Evolutionary conservation across 805 yeast genomes (phyloP).

Genomic region (Ascoidea rubescens): DNA sequence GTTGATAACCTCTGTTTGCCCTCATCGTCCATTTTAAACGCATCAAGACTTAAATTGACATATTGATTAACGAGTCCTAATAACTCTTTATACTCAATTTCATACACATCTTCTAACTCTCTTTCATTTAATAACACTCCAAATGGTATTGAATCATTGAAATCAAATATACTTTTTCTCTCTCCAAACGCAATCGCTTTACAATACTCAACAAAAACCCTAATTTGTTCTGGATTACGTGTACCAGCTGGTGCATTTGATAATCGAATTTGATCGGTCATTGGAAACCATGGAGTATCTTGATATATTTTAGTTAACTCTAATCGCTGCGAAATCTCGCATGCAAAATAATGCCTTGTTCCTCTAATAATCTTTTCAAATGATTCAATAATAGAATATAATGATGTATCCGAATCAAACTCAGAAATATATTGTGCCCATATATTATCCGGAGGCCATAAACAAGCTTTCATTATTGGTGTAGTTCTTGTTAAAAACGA

Average conservation of each 20-base stretch:
- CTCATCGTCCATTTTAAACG: not conserved
- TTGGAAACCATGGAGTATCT: conserved; percentile 25
- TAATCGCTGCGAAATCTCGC: conserved; percentile 24
- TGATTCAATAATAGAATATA: conserved; percentile 30
- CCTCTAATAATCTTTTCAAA: conserved; percentile 28
- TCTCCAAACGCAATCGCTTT: conserved; percentile 38
- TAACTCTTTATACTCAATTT: not conserved
- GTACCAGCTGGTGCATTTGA: conserved; percentile 48
- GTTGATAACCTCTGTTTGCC: conserved; percentile 7
- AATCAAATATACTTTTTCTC: conserved; percentile 44
- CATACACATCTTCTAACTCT: not conserved
- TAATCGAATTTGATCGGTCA: conserved; percentile 43
- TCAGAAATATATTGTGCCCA: conserved; percentile 53
- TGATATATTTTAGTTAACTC: conserved; percentile 31
- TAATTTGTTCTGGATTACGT: conserved; percentile 21
- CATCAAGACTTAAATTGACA: not conserved
- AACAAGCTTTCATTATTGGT: conserved; percentile 41
- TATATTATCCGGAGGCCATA: conserved; percentile 74
- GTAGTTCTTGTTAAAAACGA: conserved; percentile 38
- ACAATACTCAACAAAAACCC: conserved; percentile 33
- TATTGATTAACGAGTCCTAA: not conserved
- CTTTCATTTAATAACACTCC: not conserved
- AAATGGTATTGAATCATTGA: conserved; percentile 12
- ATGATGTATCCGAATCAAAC: conserved; percentile 35
- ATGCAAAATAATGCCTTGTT: conserved; percentile 20